phyloP scores from a whole-genome alignment of 305 asterid genomes.

The Petunia hybrid region DNA sequence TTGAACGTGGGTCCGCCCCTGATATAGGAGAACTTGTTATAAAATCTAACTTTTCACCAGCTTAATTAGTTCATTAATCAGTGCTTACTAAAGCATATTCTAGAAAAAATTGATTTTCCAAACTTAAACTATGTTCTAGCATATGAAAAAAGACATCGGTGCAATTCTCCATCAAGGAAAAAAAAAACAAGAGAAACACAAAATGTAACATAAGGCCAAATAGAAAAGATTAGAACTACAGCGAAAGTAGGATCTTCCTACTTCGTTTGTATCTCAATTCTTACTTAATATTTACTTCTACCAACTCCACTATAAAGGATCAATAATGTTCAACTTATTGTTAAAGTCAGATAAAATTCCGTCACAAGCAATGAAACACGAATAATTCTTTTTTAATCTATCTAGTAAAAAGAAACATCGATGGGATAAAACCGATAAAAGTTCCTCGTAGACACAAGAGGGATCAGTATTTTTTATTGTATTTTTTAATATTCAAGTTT shows the following conservation, averaged over 20 bases:
- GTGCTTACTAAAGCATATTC: not conserved
- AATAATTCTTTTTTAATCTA: not conserved
- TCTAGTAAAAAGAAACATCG: not conserved
- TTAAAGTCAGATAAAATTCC: not conserved
- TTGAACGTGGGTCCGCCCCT: too few relatives aligned
- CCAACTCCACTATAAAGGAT: conserved; percentile 17
- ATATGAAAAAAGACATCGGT: not conserved
- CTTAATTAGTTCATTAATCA: too few relatives aligned
- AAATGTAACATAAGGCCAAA: not conserved
- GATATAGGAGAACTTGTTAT: too few relatives aligned
- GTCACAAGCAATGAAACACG: conserved; percentile 16
- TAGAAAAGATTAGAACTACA: not conserved
- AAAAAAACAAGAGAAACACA: not conserved
- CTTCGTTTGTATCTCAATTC: not conserved
- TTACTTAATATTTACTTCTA: not conserved
- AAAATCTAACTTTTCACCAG: too few relatives aligned
- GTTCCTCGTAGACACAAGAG: conserved; percentile 17
- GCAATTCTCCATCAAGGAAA: not conserved
- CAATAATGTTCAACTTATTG: not conserved
- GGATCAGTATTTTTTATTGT: not conserved
- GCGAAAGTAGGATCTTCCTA: conserved; percentile 13
- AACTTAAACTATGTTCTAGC: not conserved
- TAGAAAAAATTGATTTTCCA: not conserved
- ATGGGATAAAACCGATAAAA: not conserved
- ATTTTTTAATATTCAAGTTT: not conserved